Base-by-base conservation (phyloP, 176 grass and related monocot genomes). In the Carex littledalei region DNA sequence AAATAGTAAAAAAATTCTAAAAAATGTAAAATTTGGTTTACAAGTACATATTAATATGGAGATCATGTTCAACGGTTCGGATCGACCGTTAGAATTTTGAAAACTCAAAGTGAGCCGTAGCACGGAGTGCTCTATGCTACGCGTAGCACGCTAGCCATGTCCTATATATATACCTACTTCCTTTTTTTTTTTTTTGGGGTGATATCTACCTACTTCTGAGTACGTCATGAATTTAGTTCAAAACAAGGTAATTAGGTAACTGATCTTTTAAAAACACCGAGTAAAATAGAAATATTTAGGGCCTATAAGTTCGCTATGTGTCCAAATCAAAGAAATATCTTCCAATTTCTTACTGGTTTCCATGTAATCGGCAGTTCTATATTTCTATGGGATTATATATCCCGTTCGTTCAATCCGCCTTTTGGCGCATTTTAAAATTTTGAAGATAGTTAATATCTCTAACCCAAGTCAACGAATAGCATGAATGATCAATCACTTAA, bases 281-380 rank as follows among this genome's bases (percentile, higher is more conserved):
- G 11, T 66, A 31, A 66, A 16, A 16, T 67, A 35, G 4, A 37
- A 67, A 67, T 7, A 35, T 67, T 35, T 67, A 67, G 0, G 21
- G 62, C 37, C 31, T 7, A 21, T 9, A 50, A 50, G 20, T 74
- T 74, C 50, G 43, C 43, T 74, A 41, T 6, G 31, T 34, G 65
- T 74, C 37, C n/a, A 20, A 49, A 73, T 73, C 69, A 73, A 45
- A 73, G 17, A 73, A 73, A 73, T 49, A 73, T 49, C 18, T 73
- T 5, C n/a, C 7, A 13, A 29, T 21, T 73, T 73, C 35, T 49
- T 1, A n/a, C 8, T 50, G 1, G n/a, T 74, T 74, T 22, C 43
- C n/a, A 5, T 74, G 5, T 4, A 26, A 74, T 22, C 22, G 68
- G 68, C 8, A 71, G 2, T 29, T 29, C 29, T 1, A 29, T 29